A percentile compares a stretch with the other conserved stretches of the same genome.
Conservation (phyloP, 108 stramenopile species). For the Chaetoceros muelleri region DNA sequence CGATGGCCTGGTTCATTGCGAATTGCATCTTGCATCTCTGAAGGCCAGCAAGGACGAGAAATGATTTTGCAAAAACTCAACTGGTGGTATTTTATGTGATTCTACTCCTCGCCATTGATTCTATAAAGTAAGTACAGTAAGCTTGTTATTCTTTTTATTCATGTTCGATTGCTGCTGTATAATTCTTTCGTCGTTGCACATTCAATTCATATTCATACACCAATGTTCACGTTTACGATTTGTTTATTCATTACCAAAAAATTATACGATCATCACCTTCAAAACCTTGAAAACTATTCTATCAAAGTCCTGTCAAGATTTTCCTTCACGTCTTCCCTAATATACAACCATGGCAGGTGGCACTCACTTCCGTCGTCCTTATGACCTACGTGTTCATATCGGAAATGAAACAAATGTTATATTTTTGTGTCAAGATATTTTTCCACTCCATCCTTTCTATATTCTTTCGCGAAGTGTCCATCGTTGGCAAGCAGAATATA, state of each 20-base stretch:
- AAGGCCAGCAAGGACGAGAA: not conserved
- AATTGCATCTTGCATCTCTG: too few relatives aligned
- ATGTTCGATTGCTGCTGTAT: not conserved
- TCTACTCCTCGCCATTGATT: constrained; percentile 75
- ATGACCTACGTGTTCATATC: constrained; percentile 65
- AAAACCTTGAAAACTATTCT: not conserved
- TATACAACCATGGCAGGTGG: constrained; percentile 73
- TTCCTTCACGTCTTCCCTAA: constrained; percentile 73
- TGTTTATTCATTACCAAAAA: constrained; percentile 1
- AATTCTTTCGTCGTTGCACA: not conserved
- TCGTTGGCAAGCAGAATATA: constrained; percentile 85
- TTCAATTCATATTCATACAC: constrained; percentile 2
- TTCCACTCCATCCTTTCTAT: constrained; percentile 78
- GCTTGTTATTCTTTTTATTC: not conserved
- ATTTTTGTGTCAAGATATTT: constrained; percentile 75
- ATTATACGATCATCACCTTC: constrained; percentile 3
- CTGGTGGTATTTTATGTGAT: constrained; percentile 65
- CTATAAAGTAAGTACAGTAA: constrained; percentile 53
- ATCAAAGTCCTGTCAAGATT: constrained; percentile 77
- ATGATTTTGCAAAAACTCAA: constrained; percentile 79
- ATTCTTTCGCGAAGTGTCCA: constrained; percentile 81
- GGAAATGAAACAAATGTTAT: constrained; percentile 74
- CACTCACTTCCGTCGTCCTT: constrained; percentile 39
- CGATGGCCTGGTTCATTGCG: too few relatives aligned
- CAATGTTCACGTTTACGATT: not conserved